phyloP scores from a whole-genome alignment of 1,139 yeast species.

The Geotrichum siamense region DNA sequence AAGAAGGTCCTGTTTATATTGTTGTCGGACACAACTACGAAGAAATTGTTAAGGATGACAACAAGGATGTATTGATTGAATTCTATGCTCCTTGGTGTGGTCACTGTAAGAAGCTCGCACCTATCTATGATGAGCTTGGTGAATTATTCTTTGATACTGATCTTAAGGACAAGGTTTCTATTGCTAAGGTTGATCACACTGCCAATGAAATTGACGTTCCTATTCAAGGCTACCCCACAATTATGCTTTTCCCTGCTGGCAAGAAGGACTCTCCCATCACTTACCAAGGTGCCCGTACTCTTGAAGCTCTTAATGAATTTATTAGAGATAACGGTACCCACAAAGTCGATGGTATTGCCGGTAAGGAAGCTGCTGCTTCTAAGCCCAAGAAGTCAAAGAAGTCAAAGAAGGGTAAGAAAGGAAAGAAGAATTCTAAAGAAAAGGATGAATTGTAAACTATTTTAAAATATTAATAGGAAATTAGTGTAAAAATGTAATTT shows the following conservation, averaged over 20 bases:
- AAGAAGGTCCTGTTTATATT: constrained; percentile 64
- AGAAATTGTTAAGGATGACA: constrained; percentile 54
- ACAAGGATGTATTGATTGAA: constrained; percentile 84
- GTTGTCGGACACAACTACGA: constrained; percentile 84
- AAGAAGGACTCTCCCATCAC: constrained; percentile 64
- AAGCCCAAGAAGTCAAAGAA: constrained; percentile 28
- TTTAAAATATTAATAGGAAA: background rate
- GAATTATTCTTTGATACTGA: constrained; percentile 48
- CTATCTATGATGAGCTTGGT: constrained; percentile 83
- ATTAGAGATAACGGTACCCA: constrained; percentile 58
- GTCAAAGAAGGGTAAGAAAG: constrained; percentile 20
- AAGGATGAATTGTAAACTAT: constrained; percentile 19
- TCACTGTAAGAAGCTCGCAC: constrained; percentile 94
- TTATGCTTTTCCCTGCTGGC: constrained; percentile 89
- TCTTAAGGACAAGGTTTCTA: constrained; percentile 44
- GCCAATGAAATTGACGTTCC: constrained; percentile 71
- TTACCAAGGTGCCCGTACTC: constrained; percentile 65
- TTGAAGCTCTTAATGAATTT: constrained; percentile 64
- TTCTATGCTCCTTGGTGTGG: constrained; percentile 99
- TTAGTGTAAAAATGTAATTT: no score
- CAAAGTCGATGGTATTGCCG: constrained; percentile 46
- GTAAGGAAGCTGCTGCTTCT: constrained; percentile 31
- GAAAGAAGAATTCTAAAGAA: constrained; percentile 12
- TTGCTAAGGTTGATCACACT: constrained; percentile 88
- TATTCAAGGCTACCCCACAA: constrained; percentile 89